Conservation (phyloP, 139 green algal genomes). For the Coccomyxa sp. region DNA sequence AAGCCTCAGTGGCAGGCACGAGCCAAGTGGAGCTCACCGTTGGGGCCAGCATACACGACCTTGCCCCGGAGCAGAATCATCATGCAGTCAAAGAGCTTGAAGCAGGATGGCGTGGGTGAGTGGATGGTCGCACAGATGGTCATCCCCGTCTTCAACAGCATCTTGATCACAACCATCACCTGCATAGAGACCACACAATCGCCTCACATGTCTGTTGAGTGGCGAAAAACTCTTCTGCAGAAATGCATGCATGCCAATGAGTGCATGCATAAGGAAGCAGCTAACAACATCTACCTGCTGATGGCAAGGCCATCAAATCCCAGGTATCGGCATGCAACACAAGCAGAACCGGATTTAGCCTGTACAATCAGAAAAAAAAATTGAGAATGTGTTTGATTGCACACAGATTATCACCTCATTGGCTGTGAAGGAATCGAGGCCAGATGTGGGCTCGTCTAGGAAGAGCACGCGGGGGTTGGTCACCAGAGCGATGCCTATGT, state of each 20-base stretch:
- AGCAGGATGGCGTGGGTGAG: conserved; percentile 50
- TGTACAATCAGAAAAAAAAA: too few species aligned
- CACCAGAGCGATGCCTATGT: conserved; percentile 55
- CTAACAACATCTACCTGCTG: too few species aligned
- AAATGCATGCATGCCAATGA: not conserved
- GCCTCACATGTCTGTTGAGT: not conserved
- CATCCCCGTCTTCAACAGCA: conserved; percentile 42
- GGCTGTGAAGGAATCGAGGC: conserved; percentile 60
- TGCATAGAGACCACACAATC: not conserved
- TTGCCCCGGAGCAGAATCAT: conserved; percentile 50
- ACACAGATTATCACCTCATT: conserved; percentile 47
- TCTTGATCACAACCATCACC: conserved; percentile 47
- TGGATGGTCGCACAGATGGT: conserved; percentile 69
- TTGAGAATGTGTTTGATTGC: too few species aligned
- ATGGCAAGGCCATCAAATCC: too few species aligned
- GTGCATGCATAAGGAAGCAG: not conserved
- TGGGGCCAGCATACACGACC: conserved; percentile 43
- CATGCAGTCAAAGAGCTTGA: conserved; percentile 62
- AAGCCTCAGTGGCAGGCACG: too few species aligned
- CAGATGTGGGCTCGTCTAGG: conserved; percentile 66
- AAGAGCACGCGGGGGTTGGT: conserved; percentile 58
- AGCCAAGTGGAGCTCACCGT: conserved; percentile 12
- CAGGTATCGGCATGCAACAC: too few species aligned
- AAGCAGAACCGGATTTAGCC: too few species aligned
- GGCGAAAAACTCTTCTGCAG: not conserved